Percentiles rank a stretch among this genome's conserved stretches.
Conservation (phyloP, 176 grass and related monocot species). For the Oryza glumipatula region DNA sequence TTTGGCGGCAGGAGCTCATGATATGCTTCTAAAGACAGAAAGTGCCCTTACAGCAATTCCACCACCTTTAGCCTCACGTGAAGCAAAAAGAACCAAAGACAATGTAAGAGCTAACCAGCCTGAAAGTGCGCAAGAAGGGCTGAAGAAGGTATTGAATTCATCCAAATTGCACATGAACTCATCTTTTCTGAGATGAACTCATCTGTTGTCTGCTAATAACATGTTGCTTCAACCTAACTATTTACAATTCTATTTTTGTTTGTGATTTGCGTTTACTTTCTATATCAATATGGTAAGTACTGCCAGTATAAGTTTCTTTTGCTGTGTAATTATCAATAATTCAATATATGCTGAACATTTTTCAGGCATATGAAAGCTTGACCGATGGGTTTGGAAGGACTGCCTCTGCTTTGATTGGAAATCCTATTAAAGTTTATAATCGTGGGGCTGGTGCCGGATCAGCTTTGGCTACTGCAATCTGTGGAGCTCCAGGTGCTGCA, state of each 20-base stretch:
- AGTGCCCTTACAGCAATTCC: conserved; percentile 65
- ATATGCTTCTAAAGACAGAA: conserved; percentile 87
- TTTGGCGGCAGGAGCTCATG: conserved; percentile 92
- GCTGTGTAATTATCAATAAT: conserved; percentile 5
- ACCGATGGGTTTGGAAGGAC: conserved; percentile 83
- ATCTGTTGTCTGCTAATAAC: neutral
- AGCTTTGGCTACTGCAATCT: conserved; percentile 78
- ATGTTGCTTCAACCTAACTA: neutral
- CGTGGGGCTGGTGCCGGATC: conserved; percentile 79
- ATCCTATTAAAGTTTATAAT: conserved; percentile 93
- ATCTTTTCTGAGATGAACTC: neutral
- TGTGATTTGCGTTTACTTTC: neutral
- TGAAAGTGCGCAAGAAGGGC: conserved; percentile 84
- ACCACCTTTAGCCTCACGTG: conserved; percentile 45
- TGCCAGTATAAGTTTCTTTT: neutral
- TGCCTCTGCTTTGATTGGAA: conserved; percentile 77
- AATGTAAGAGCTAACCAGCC: conserved; percentile 89
- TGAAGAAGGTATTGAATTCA: conserved; percentile 70
- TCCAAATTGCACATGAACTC: conserved; percentile 19
- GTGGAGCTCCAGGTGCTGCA: conserved; percentile 83
- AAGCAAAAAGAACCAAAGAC: conserved; percentile 57
- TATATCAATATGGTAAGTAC: neutral
- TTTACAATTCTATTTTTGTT: neutral
- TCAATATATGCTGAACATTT: conserved; percentile 21
- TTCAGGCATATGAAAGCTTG: conserved; percentile 92